Base-by-base conservation (phyloP, 169 alveolate genomes). In the Toxoplasma gondii region DNA sequence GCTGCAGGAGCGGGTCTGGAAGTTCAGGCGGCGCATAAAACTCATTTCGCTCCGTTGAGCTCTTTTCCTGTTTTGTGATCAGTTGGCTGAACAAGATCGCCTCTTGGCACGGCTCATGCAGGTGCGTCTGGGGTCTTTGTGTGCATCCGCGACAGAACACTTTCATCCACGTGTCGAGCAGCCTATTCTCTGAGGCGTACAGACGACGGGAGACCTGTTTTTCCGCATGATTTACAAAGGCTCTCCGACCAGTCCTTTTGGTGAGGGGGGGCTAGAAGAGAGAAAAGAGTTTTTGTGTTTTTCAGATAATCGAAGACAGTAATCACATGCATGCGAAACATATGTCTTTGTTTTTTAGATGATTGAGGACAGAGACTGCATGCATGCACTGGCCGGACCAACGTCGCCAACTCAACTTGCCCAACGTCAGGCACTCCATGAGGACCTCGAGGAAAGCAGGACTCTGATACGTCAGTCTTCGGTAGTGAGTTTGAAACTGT, bases 361-460 rank as follows among this genome's bases (percentile, higher is more conserved):
- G 78, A 64, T 64, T 24, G 78, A 64, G 36, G 34, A 64, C 36
- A 64, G 78, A 31, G 34, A 64, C 78, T 36, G 34, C 78, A 64
- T 64, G 78, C 27, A 10, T 64, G 78, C 78, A 17, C 27, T 17
- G 78, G 78, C 78, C 0, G n/a, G 78, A 10, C 34, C 87, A n/a
- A 44, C 29, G 0, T 4, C 87, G 87, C 45, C 87, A 17, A 22
- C 53, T 0, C 41, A 34, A 19, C 87, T 41, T 34, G 87, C 87
- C 44, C 53, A 78, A 17, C 22, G 87, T 1, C 43, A 24, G 44
- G 53, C 43, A 17, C 87, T 78, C 12, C 87, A 78, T 16, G 87
- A 78, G 44, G 87, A 78, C 45, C 16, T 78, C 29, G 87, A 78
- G 44, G 45, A 78, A 39, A 78, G 87, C 87, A 78, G 87, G 87